Evolutionary conservation across 2,329 filamentous ascomycete genomes (phyloP), one percentile per base, ranked within the genome.

Genomic region (Pseudogymnoascus sp.): DNA sequence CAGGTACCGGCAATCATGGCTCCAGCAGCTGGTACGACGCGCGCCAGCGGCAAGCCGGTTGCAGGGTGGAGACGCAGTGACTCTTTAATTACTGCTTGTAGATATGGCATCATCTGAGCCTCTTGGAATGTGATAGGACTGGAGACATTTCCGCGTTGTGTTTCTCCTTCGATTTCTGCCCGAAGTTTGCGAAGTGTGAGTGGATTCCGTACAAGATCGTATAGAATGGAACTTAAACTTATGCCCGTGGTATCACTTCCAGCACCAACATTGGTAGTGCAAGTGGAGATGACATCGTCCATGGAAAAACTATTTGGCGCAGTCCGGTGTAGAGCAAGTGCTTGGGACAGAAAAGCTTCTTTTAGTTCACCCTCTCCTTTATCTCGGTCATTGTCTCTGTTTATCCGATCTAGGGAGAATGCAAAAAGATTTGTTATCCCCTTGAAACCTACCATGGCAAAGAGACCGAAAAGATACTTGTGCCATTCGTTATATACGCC

Each of bases 191-290:
- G 11, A 17, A 60, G 65, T 4, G 64, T 65, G 1, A 15, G 2
- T 1, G 69, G 73, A 38, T 75, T 71, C 37, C 75, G 75, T 3
- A 80, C 62, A 1, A 83, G 70, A 64, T 79, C 65, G 64, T 79
- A 81, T 31, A 83, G 67, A 4, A 80, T 73, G 2, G 76, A 72
- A 0, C 75, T 75, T 0, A 84, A 73, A 2, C 75, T 78, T 50
- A 82, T 79, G 1, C 79, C 76, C 0, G 81, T 83, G 0, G 82
- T 83, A 65, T 78, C 77, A 21, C 72, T 72, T 0, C 77, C 77
- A 0, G 77, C 77, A 0, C 69, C 69, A 15, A 79, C 69, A 59
- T 78, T 80, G 1, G 67, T 66, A 3, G 70, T 31, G 44, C 71
- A 72, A 0, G 68, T 67, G 0, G 50, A 60, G 7, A 72, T 62